Conservation (phyloP, 2,329 filamentous ascomycete species). For the Bipolaris victoriae region DNA sequence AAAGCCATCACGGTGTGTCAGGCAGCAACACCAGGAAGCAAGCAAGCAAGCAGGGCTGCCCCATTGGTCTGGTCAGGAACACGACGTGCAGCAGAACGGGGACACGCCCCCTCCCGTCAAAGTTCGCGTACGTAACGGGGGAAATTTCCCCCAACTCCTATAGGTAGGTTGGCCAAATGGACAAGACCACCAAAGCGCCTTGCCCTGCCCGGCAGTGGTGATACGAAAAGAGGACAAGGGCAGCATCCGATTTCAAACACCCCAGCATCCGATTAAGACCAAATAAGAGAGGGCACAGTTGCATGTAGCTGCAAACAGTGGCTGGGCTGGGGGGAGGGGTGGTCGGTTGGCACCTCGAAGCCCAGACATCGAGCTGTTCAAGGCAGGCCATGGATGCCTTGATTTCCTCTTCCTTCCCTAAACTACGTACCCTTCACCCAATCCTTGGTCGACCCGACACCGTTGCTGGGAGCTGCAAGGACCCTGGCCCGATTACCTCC, state of each 20-base stretch:
- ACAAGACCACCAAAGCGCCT: too few relatives aligned
- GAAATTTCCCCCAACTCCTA: neutral
- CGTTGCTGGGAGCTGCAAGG: constrained; percentile 1
- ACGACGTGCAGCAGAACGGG: neutral
- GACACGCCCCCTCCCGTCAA: neutral
- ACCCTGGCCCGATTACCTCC: neutral
- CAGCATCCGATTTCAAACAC: neutral
- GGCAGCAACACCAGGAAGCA: neutral
- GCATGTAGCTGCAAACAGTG: too few relatives aligned
- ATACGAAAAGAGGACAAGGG: neutral
- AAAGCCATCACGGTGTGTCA: neutral
- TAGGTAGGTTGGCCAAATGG: too few relatives aligned
- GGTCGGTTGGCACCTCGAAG: too few relatives aligned
- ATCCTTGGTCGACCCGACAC: neutral
- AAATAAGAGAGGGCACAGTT: neutral
- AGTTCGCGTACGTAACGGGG: neutral
- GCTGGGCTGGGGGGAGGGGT: too few relatives aligned
- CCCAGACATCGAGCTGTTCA: too few relatives aligned
- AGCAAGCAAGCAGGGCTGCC: neutral
- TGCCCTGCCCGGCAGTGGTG: neutral
- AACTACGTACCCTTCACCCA: neutral
- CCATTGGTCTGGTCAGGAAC: neutral
- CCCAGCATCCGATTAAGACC: neutral
- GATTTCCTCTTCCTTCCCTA: neutral
- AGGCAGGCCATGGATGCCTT: neutral